Conservation (phyloP, 2,329 filamentous ascomycete species). For the Nothophoma quercina region DNA sequence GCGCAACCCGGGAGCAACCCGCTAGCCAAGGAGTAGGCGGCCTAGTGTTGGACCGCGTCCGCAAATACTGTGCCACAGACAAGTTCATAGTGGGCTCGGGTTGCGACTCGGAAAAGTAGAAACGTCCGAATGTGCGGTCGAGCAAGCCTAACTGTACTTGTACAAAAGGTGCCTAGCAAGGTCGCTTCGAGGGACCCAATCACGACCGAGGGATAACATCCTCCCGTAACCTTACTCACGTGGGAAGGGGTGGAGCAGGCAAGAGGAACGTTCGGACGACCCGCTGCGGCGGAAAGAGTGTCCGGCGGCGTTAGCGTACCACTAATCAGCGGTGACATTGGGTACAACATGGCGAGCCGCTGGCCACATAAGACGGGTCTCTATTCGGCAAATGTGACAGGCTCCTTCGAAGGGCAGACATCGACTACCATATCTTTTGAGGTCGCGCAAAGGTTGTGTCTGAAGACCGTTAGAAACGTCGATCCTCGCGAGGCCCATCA, state of each 20-base stretch:
- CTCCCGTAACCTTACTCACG: neutral
- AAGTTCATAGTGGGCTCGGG: neutral
- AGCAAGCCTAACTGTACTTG: neutral
- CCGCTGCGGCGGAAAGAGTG: conserved; percentile 10
- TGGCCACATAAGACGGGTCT: neutral
- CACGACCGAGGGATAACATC: neutral
- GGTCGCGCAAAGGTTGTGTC: neutral
- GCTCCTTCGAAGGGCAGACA: neutral
- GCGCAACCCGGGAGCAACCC: neutral
- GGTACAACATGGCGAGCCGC: conserved; percentile 7
- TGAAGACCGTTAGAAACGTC: neutral
- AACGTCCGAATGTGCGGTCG: neutral
- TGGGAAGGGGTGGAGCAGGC: neutral
- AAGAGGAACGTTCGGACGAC: neutral
- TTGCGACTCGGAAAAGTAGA: neutral
- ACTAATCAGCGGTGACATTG: conserved; percentile 8
- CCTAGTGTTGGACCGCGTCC: conserved; percentile 3
- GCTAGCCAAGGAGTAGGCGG: neutral
- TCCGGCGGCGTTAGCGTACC: conserved; percentile 3
- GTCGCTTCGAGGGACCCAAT: neutral
- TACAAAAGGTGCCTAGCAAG: neutral
- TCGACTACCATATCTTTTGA: neutral
- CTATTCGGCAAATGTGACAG: neutral
- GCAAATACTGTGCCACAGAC: neutral
- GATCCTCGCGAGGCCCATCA: neutral